Evolutionary conservation across 2,329 filamentous ascomycete genomes (phyloP).

Genomic region (Ophiostoma triangulosporum): DNA sequence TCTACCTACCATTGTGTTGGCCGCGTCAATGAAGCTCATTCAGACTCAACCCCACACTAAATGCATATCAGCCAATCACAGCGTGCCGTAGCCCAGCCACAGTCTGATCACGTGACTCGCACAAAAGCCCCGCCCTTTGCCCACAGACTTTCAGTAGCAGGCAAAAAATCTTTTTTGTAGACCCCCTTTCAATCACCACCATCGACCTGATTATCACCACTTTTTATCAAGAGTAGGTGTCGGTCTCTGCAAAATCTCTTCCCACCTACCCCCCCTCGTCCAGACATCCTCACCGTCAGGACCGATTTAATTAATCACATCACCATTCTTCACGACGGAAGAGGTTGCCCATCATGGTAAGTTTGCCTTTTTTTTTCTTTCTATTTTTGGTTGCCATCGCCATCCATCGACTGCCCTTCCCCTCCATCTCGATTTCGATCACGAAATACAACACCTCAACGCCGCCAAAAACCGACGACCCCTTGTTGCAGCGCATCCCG

Average conservation of each 20-base stretch:
- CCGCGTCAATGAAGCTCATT: not conserved
- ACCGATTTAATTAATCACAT: not conserved
- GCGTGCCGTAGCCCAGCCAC: not conserved
- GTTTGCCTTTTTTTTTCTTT: not conserved
- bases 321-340: not conserved
- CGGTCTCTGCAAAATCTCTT: not conserved
- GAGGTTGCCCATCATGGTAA: constrained; percentile 1
- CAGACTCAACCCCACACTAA: not conserved
- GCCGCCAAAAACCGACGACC: not conserved
- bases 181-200: not conserved
- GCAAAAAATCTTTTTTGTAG: not conserved
- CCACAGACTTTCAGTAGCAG: constrained; percentile 4
- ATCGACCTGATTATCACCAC: not conserved
- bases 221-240: not conserved
- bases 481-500: not conserved
- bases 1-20: not conserved
- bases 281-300: not conserved
- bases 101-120: constrained; percentile 4
- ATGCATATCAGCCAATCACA: not conserved
- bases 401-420: not conserved
- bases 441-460: not conserved
- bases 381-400: not conserved
- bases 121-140: constrained; percentile 10
- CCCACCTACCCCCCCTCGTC: not conserved
- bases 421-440: not conserved